Evolutionary conservation across 495 filamentous ascomycete genomes (phyloP).

Genomic region (Tuber indicum): DNA sequence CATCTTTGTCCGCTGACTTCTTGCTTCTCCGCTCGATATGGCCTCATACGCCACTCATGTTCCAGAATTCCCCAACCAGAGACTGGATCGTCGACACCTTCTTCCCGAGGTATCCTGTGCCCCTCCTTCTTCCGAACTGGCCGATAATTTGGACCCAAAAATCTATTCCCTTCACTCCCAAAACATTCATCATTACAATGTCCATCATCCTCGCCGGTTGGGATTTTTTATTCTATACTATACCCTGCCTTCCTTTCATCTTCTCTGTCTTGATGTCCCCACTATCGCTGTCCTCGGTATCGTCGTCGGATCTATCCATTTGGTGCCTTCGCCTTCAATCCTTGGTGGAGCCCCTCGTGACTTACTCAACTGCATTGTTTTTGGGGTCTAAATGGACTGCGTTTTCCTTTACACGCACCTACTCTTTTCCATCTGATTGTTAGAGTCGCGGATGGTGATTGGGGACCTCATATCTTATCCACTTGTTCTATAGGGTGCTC

Average conservation of each 20-base stretch:
- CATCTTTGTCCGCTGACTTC: no score
- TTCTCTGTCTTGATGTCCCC: conserved; percentile 27
- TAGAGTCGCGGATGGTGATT: conserved; percentile 13
- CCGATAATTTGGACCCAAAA: no score
- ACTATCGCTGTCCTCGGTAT: conserved; percentile 40
- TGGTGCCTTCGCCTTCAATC: conserved; percentile 36
- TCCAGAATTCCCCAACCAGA: no score
- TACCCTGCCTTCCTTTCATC: conserved; percentile 1
- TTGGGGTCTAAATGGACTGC: conserved; percentile 63
- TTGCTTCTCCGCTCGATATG: no score
- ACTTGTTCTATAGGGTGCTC: conserved; percentile 68
- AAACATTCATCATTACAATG: neutral
- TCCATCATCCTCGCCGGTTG: no score
- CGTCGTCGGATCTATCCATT: no score
- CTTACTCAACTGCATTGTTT: conserved; percentile 72
- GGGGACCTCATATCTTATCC: conserved; percentile 50
- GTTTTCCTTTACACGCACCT: conserved; percentile 71
- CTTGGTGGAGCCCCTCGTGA: conserved; percentile 56
- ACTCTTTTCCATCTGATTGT: conserved; percentile 59
- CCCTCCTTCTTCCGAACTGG: no score
- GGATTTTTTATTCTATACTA: no score
- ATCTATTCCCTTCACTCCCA: no score
- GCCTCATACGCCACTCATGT: no score
- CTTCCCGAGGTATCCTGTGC: no score
- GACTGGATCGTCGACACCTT: no score